Conservation (phyloP, 2,329 filamentous ascomycete genomes). For the Neofusicoccum umdonicola region DNA sequence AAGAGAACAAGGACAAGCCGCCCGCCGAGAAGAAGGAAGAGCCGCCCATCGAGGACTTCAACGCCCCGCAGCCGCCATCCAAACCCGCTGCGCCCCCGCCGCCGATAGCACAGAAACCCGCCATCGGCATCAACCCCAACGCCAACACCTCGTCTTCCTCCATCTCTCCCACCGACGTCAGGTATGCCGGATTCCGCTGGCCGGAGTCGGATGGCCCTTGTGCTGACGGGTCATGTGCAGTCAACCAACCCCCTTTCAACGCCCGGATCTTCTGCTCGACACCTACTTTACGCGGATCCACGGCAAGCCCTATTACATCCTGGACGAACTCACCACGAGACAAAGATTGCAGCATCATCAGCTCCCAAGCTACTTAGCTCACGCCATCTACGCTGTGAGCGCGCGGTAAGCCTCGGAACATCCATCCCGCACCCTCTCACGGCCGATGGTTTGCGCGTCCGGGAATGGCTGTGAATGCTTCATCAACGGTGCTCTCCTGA, state of each 20-base stretch:
- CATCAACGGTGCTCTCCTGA: neutral
- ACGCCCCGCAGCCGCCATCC: slow-evolving; percentile 4
- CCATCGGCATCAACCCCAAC: neutral
- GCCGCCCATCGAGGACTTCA: slow-evolving; percentile 8
- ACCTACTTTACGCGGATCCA: slow-evolving; percentile 79
- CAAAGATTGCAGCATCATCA: slow-evolving; percentile 70
- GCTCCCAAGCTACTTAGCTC: slow-evolving; percentile 52
- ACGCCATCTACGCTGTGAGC: slow-evolving; percentile 53
- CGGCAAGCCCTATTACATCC: slow-evolving; percentile 76
- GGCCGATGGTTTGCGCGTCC: slow-evolving; percentile 35
- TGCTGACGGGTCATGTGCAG: slow-evolving; percentile 19
- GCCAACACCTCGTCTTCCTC: neutral
- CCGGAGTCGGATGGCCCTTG: neutral
- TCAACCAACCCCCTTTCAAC: slow-evolving; percentile 24
- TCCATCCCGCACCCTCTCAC: neutral
- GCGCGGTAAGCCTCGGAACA: slow-evolving; percentile 36
- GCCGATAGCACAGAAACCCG: slow-evolving; percentile 5
- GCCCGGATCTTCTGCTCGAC: slow-evolving; percentile 65
- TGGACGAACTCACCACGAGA: slow-evolving; percentile 73
- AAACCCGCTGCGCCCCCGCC: slow-evolving; percentile 1
- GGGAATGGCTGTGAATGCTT: slow-evolving; percentile 10
- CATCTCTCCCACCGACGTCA: slow-evolving; percentile 16
- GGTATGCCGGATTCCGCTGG: neutral
- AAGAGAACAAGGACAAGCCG: slow-evolving; percentile 46
- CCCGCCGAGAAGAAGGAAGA: neutral